Base-by-base conservation (phyloP, 2,329 filamentous ascomycete genomes). In the Xylariaceae sp. region DNA sequence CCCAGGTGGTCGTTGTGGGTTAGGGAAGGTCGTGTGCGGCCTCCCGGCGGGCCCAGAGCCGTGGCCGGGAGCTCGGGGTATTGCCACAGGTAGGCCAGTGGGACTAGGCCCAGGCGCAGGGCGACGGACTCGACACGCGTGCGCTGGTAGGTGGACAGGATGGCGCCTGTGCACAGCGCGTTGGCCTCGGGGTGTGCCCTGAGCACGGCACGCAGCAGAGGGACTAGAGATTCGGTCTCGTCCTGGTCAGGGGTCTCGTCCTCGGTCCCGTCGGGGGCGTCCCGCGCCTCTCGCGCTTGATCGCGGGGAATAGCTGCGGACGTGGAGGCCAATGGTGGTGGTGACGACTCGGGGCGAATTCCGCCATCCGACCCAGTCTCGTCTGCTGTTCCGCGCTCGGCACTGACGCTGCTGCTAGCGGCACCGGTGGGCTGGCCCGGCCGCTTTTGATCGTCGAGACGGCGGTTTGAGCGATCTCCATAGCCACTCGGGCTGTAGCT, bases 41-140 rank as follows among this genome's bases (percentile, higher is more conserved):
- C 21, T 23, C 21, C 24, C 24, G 5, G n/a, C 24, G 24, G 26
- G 31, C 12, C 21, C 14, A 30, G 8, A 10, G 28, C 11, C 11
- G 39, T 35, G 19, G 30, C 16, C 12, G 49, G 11, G 3, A 95
- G 68, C 29, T 72, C 61, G 2, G 88, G 85, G 60, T 84, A 95
- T 64, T 94, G 85, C 92, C 92, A 98, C 31, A 98, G 66, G 61
- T 82, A 96, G 5, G 88, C 83, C 18, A 98, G 67, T 11, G 92
- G 86, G 1, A 73, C 72, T 10, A 98, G 72, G 3, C 83, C 83
- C n/a, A 96, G 68, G 12, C 92, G 73, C n/a, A 80, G 55, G 9
- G 89, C 89, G 9, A 96, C 80, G 37, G 85, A 90, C 63, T 98
- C 92, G 31, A 98, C 83, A n/a, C 92, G 73, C 1, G 90, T 96